Conservation (phyloP, 306 rosid genomes). For the Acacia melanoxylon region DNA sequence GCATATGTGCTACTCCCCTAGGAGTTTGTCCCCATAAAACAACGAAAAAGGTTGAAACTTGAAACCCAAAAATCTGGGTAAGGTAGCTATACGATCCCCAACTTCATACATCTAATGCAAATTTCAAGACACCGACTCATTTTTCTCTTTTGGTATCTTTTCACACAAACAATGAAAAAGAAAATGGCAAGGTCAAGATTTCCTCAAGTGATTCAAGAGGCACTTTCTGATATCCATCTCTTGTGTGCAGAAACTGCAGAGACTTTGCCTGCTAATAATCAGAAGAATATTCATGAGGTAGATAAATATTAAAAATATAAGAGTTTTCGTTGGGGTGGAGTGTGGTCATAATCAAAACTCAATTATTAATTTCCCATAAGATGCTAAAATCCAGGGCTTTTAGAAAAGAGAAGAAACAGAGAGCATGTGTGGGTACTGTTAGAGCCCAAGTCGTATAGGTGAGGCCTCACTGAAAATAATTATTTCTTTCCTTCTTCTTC, state of each 20-base stretch:
- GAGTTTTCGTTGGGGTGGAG: slow-evolving; percentile 36
- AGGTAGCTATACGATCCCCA: slow-evolving; percentile 29
- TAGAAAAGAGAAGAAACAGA: slow-evolving; percentile 32
- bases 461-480: slow-evolving; percentile 46
- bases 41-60: slow-evolving; percentile 18
- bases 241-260: neutral
- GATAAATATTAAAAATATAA: neutral
- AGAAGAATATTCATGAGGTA: slow-evolving; percentile 20
- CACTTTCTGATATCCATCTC: slow-evolving; percentile 8
- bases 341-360: slow-evolving; percentile 33
- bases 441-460: slow-evolving; percentile 25
- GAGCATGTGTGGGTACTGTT: slow-evolving; percentile 47
- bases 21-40: slow-evolving; percentile 16
- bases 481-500: slow-evolving; percentile 5
- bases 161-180: slow-evolving; percentile 15
- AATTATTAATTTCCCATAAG: slow-evolving; percentile 46
- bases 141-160: slow-evolving; percentile 3
- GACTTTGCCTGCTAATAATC: slow-evolving; percentile 26
- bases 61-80: slow-evolving; percentile 30
- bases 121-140: slow-evolving; percentile 19
- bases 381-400: slow-evolving; percentile 40
- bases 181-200: neutral
- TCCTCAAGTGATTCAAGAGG: slow-evolving; percentile 18
- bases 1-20: neutral
- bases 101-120: neutral